Evolutionary conservation across 2,329 filamentous ascomycete species (phyloP).

Genomic region (Monilinia fructigena): DNA sequence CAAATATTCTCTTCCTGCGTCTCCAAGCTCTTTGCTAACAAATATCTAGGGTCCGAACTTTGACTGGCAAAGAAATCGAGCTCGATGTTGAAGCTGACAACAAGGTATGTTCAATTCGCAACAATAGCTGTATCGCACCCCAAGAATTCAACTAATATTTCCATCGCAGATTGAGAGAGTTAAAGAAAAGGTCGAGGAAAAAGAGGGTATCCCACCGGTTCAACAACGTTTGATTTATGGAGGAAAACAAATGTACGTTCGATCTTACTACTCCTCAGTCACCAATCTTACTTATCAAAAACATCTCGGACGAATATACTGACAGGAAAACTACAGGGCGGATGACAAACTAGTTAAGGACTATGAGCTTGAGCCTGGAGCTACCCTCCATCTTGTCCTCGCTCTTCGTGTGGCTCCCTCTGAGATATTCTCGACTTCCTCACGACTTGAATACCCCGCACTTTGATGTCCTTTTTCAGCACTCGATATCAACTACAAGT

Average conservation of each 20-base stretch:
- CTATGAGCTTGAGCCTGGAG: constrained; percentile 86
- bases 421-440: not conserved
- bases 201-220: constrained; percentile 95
- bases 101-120: constrained; percentile 59
- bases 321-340: constrained; percentile 57
- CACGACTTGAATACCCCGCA: constrained; percentile 9
- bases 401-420: constrained; percentile 72
- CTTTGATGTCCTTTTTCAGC: constrained; percentile 2
- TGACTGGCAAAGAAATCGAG: constrained; percentile 98
- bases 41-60: constrained; percentile 79
- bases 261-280: not conserved
- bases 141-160: not conserved
- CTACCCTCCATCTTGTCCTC: constrained; percentile 91
- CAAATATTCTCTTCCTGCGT: not conserved
- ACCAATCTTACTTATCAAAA: too few relatives aligned
- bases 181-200: constrained; percentile 99
- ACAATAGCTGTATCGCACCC: too few relatives aligned
- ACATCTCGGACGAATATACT: not conserved
- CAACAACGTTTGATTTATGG: constrained; percentile 96
- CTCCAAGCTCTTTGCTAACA: constrained; percentile 10
- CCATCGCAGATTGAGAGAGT: constrained; percentile 78
- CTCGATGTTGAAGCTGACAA: constrained; percentile 93
- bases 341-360: constrained; percentile 93
- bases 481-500: constrained; percentile 9
- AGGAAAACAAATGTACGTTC: constrained; percentile 89